Evolutionary conservation across 225 moss, liverwort and hornwort genomes (phyloP).

Genomic region (Lunularia cruciata): DNA sequence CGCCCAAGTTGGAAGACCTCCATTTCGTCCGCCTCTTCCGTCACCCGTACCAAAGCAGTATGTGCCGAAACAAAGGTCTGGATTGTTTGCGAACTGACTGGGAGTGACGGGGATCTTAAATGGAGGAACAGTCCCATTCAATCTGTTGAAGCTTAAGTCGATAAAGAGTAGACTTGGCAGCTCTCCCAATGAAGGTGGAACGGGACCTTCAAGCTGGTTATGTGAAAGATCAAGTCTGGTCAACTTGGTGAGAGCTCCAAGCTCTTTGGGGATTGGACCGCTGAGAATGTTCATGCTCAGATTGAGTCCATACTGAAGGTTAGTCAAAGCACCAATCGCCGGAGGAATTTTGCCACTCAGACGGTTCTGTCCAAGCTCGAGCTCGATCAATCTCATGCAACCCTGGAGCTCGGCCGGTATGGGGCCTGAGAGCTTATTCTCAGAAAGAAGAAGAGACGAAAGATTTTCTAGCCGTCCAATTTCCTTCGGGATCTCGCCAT

Average conservation of each 20-base stretch:
- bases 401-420: slow-evolving; percentile 31
- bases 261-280: slow-evolving; percentile 40
- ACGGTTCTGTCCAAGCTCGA: slow-evolving; percentile 36
- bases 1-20: slow-evolving; percentile 31
- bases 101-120: slow-evolving; percentile 26
- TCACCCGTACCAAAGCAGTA: background rate
- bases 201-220: slow-evolving; percentile 35
- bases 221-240: slow-evolving; percentile 47
- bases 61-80: slow-evolving; percentile 28
- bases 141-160: slow-evolving; percentile 38
- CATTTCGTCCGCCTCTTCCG: background rate
- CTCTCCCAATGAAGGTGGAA: slow-evolving; percentile 32
- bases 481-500: slow-evolving; percentile 32
- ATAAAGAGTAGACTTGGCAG: slow-evolving; percentile 40
- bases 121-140: slow-evolving; percentile 39
- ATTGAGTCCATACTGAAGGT: slow-evolving; percentile 44
- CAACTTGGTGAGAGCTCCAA: slow-evolving; percentile 39
- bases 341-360: slow-evolving; percentile 38
- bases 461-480: slow-evolving; percentile 32
- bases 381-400: slow-evolving; percentile 27
- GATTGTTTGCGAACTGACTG: slow-evolving; percentile 34
- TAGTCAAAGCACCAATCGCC: slow-evolving; percentile 28
- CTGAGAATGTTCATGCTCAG: slow-evolving; percentile 36
- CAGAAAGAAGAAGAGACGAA: slow-evolving; percentile 24
- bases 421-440: slow-evolving; percentile 38